phyloP scores from a whole-genome alignment of 345 rosid genomes.

The Gynandropsis gynandra region DNA sequence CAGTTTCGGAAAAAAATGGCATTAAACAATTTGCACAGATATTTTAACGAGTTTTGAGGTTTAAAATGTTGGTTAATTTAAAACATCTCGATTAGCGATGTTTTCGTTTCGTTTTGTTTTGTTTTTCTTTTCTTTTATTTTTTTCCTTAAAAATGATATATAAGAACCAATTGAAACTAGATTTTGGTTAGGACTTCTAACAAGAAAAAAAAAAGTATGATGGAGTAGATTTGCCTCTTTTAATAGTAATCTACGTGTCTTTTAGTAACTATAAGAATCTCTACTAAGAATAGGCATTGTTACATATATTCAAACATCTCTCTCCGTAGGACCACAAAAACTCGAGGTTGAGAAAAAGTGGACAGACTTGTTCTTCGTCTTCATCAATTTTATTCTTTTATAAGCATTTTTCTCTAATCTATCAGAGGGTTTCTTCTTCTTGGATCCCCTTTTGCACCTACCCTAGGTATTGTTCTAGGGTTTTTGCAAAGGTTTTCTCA shows the following conservation, averaged over 20 bases:
- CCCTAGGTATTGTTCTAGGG: constrained; percentile 12
- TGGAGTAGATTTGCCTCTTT: no score
- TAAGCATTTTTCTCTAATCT: constrained; percentile 6
- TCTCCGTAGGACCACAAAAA: constrained; percentile 24
- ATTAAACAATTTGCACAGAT: no score
- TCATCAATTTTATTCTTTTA: constrained; percentile 17
- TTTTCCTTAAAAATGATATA: no score
- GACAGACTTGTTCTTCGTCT: constrained; percentile 10
- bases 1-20: no score
- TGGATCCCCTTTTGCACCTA: constrained; percentile 14
- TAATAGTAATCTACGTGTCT: not conserved
- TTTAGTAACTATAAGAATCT: constrained; percentile 18
- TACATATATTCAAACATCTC: constrained; percentile 21
- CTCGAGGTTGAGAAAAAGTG: constrained; percentile 23
- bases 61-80: no score
- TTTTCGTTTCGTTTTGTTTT: no score
- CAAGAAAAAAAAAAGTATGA: no score
- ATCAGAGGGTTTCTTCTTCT: constrained; percentile 14
- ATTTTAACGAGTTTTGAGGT: no score
- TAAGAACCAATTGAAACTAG: no score
- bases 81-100: no score
- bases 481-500: constrained; percentile 4
- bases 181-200: no score
- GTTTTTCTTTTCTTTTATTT: no score
- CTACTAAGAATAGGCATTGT: constrained; percentile 23